Base-by-base conservation (phyloP, 2,329 filamentous ascomycete species). In the Cordyceps militaris region DNA sequence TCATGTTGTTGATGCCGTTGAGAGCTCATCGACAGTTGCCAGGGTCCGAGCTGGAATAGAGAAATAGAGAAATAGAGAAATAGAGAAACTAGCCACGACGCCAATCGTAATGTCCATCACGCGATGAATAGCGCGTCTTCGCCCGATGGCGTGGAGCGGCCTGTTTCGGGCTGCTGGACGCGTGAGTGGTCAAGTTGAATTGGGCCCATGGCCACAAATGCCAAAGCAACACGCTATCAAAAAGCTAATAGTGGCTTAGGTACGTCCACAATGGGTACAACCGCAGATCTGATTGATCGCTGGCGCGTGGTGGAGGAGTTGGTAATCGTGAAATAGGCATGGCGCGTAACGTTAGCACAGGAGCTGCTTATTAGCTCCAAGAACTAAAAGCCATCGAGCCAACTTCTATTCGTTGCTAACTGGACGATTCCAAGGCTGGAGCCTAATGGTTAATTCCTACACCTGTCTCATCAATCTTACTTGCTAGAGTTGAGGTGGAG, bases 231-330 rank as follows among this genome's bases (percentile, higher is more conserved):
- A 48, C 43, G 53, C 44, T 13, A 44, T 24, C 7, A 21, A 34
- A 48, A 23, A 47, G 30, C 51, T 24, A 56, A 24, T 40, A 28
- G 43, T 23, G 53, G 43, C 32, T 40, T 48, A 23, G 32, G 8
- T 13, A 40, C 51, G 53, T 48, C 53, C 44, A 56, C 34, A 40
- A 14, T 48, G 10, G 32, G 21, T 48, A 44, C 24, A 48, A 54
- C 44, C n/a, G 53, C 34, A 49, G 53, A 56, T 56, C 53, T 42
- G 43, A 23, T 49, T 30, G 30, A 55, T 55, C 23, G 43, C n/a
- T 56, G 46, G 43, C 32, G 19, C 24, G 36, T 24, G 40, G 14
- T n/a, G 49, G 43, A 56, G 44, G 32, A 56, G 53, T 32, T 48
- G 10, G 32, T 16, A 2, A 56, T 24, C 24, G 32, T 34, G 9